A percentile compares a stretch with the other conserved stretches of the same genome.
Conservation (phyloP, 2,329 filamentous ascomycete species). For the Orbilia quercus region DNA sequence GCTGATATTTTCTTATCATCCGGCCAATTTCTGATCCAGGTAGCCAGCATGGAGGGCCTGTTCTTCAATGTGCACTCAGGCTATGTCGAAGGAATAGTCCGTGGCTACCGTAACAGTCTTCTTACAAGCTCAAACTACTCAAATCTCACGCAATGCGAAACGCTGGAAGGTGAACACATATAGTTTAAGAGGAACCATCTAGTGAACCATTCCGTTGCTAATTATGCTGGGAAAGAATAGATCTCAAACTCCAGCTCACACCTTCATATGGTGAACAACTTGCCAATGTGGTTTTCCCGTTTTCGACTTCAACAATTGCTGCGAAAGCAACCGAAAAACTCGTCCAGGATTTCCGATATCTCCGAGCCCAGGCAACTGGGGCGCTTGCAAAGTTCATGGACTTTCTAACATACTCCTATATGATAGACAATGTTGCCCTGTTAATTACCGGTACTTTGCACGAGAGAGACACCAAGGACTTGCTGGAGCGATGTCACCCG, state of each 20-base stretch:
- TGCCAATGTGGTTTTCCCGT: conserved; percentile 90
- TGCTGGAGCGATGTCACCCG: conserved; percentile 94
- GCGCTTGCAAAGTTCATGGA: conserved; percentile 95
- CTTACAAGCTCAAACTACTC: conserved; percentile 90
- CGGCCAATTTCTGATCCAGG: no score
- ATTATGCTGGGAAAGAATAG: conserved; percentile 66
- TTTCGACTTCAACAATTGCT: conserved; percentile 93
- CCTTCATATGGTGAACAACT: conserved; percentile 98
- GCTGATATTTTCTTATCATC: no score
- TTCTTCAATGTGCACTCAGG: conserved; percentile 95
- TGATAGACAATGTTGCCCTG: conserved; percentile 99
- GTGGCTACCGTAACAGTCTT: conserved; percentile 93
- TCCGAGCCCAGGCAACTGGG: conserved; percentile 91
- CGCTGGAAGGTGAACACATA: conserved; percentile 79
- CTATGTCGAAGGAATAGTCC: conserved; percentile 96
- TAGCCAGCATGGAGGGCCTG: conserved; percentile 81
- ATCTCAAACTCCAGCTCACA: conserved; percentile 96
- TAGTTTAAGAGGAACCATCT: conserved; percentile 7
- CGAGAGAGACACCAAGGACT: conserved; percentile 94
- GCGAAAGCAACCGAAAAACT: conserved; percentile 98
- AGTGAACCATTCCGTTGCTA: no score
- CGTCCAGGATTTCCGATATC: conserved; percentile 94
- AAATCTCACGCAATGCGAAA: conserved; percentile 98
- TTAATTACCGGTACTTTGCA: conserved; percentile 98
- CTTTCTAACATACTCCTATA: conserved; percentile 98